Evolutionary conservation across 2,329 filamentous ascomycete genomes (phyloP), one percentile per base, ranked within the genome.

Genomic region (Boeremia exigua): DNA sequence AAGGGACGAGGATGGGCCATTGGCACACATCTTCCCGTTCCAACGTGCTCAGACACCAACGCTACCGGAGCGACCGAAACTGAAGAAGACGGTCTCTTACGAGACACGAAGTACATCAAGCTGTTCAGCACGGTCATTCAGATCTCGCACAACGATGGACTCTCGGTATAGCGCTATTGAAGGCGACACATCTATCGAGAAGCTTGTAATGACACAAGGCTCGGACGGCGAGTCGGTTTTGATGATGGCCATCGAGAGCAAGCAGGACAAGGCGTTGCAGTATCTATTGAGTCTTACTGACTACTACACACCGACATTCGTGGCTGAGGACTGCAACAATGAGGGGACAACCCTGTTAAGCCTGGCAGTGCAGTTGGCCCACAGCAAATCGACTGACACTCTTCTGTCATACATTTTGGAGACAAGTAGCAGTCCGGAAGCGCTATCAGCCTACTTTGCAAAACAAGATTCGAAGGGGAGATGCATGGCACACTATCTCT

Each of bases 401-500:
- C 79, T 98, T 3, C 80, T 97, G 10, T 83, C 89, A 51, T 91
- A 88, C 69, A 77, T 96, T 27, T 81, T 87, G 61, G 67, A 71
- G 3, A 79, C 81, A 48, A 80, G 79, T 49, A 80, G 80, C 32
- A 82, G 84, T 15, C 79, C 86, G 48, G 77, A 81, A 14, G 80
- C 84, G 44, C 75, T 96, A 28, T 75, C 79, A 38, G 78, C 81
- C 6, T 98, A 99, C 70, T 77, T 98, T 43, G 81, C 85, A 4
- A 81, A 84, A 58, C 89, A 94, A 67, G 95, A 99, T 70, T 86
- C 84, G 33, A 89, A 92, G 80, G 95, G 94, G 19, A 88, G 95
- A 65, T 96, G 92, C 59, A 85, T 91, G 48, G 95, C 89, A n/a
- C 95, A 99, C 75, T 99, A 99, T 74, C 82, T 99, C 14, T 99